Evolutionary conservation across 768 basidiomycete species (phyloP).

Genomic region (Amyloporia xantha): DNA sequence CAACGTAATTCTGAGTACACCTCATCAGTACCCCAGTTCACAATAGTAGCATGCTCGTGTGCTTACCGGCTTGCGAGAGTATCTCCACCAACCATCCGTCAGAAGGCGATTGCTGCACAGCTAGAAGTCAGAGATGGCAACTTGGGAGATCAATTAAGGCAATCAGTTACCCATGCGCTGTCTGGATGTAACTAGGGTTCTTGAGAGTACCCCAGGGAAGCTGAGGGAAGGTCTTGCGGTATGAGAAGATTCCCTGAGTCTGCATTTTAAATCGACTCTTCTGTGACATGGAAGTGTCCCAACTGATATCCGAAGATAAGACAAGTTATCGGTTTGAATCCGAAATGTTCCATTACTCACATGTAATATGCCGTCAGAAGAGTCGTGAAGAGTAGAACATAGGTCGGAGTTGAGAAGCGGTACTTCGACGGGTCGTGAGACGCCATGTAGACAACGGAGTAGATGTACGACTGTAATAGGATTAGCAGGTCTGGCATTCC

Average conservation of each 20-base stretch:
- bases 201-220: conserved; percentile 75
- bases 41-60: not conserved
- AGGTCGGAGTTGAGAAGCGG: conserved; percentile 72
- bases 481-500: conserved; percentile 5
- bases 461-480: conserved; percentile 61
- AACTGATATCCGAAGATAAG: conserved; percentile 37
- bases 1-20: conserved; percentile 73
- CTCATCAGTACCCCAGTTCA: not conserved
- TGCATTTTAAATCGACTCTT: conserved; percentile 99
- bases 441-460: conserved; percentile 98
- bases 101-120: conserved; percentile 74
- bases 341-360: conserved; percentile 38
- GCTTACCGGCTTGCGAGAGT: conserved; percentile 85
- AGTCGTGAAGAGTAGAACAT: conserved; percentile 66
- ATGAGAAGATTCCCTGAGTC: conserved; percentile 77
- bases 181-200: conserved; percentile 90
- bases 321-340: not conserved
- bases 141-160: not conserved
- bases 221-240: conserved; percentile 92
- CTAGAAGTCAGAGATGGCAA: conserved; percentile 1
- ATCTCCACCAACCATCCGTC: conserved; percentile 91
- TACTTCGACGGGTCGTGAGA: conserved; percentile 85
- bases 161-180: conserved; percentile 72
- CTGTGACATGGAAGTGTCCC: conserved; percentile 93
- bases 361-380: conserved; percentile 83